Evolutionary conservation across 495 filamentous ascomycete genomes (phyloP).

Genomic region (Lasiosphaeria ovina): DNA sequence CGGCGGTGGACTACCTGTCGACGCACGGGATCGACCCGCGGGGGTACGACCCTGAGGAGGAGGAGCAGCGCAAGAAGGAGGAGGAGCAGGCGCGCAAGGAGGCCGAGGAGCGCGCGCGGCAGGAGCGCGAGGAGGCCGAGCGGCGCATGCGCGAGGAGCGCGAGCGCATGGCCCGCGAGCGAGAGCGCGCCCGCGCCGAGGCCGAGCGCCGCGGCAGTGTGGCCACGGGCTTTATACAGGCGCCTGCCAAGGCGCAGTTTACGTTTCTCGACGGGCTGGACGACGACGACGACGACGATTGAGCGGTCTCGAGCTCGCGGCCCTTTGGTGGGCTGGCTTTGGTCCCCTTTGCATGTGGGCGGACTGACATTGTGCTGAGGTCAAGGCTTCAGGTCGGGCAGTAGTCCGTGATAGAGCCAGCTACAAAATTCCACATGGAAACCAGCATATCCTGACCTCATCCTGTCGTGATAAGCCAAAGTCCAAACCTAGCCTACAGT

Average conservation of each 20-base stretch:
- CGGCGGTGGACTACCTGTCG: conserved; percentile 52
- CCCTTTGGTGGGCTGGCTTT: not conserved
- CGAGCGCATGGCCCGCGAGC: conserved; percentile 32
- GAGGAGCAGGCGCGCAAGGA: conserved; percentile 38
- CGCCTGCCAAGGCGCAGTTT: conserved; percentile 43
- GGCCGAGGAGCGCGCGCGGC: conserved; percentile 43
- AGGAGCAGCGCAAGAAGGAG: conserved; percentile 42
- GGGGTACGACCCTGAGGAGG: conserved; percentile 53
- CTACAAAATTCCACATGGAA: too few species aligned
- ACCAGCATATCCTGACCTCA: too few species aligned
- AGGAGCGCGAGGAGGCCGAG: conserved; percentile 44
- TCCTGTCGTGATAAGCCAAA: too few species aligned
- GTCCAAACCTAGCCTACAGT: too few species aligned
- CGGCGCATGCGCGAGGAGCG: conserved; percentile 35
- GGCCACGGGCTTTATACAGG: conserved; percentile 14
- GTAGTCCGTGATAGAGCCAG: too few species aligned
- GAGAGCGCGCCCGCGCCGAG: conserved; percentile 46
- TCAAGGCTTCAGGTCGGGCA: too few species aligned
- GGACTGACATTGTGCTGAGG: too few species aligned
- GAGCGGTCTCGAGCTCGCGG: conserved; percentile 4
- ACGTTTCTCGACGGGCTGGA: conserved; percentile 53
- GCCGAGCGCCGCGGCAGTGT: conserved; percentile 40
- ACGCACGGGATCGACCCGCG: conserved; percentile 55
- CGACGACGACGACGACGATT: conserved; percentile 50
- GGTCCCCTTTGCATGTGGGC: too few species aligned